Conservation (phyloP, 2,329 filamentous ascomycete species). For the Pseudocercospora pini-densiflorae region DNA sequence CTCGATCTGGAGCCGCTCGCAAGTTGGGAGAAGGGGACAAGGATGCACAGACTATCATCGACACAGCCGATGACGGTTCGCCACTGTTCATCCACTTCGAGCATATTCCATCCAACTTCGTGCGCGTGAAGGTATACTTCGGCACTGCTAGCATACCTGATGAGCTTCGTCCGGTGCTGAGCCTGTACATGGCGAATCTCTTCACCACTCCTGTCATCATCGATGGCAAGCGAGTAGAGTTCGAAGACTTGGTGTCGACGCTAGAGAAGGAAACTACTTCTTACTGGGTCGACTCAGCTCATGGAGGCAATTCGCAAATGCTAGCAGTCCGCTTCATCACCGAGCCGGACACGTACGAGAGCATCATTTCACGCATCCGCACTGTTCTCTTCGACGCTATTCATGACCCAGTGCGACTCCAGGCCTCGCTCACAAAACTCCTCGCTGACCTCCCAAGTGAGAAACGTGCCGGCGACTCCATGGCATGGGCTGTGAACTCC, state of each 20-base stretch:
- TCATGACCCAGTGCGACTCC: conserved; percentile 73
- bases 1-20: conserved; percentile 77
- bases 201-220: conserved; percentile 87
- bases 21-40: conserved; percentile 71
- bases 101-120: conserved; percentile 90
- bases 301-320: conserved; percentile 76
- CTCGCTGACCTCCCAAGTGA: conserved; percentile 89
- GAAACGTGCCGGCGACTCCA: conserved; percentile 80
- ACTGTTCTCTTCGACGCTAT: conserved; percentile 87
- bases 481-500: conserved; percentile 66
- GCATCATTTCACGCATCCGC: conserved; percentile 80
- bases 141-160: conserved; percentile 77
- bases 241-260: conserved; percentile 90
- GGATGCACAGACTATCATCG: conserved; percentile 74
- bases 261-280: conserved; percentile 89
- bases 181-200: conserved; percentile 87
- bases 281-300: conserved; percentile 74
- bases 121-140: conserved; percentile 79
- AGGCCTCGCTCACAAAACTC: conserved; percentile 73
- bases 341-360: conserved; percentile 84
- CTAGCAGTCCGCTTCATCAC: conserved; percentile 81
- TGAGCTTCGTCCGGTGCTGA: conserved; percentile 81
- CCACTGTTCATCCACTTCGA: conserved; percentile 97
- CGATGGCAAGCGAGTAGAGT: conserved; percentile 76
- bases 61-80: conserved; percentile 63